phyloP scores from a whole-genome alignment of 2,329 filamentous ascomycete genomes.

The Chaetomiaceae sp. region DNA sequence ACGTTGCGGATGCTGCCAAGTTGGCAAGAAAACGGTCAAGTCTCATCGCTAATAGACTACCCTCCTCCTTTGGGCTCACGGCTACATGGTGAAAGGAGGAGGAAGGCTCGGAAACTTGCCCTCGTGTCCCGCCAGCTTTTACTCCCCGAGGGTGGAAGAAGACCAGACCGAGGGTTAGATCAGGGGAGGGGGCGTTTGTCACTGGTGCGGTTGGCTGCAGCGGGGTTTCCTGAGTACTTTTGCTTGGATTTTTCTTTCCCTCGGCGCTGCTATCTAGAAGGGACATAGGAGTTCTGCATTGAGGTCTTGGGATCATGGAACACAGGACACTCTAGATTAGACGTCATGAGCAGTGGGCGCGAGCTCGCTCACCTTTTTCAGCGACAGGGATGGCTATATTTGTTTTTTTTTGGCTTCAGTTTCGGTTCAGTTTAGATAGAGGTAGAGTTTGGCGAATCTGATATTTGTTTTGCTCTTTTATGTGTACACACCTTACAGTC shows the following conservation, averaged over 20 bases:
- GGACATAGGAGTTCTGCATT: neutral
- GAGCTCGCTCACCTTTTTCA: neutral
- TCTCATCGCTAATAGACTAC: neutral
- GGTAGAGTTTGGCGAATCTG: neutral
- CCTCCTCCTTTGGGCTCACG: neutral
- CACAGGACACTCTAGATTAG: neutral
- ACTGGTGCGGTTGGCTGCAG: too few relatives aligned
- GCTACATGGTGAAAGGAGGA: neutral
- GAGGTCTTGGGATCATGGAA: neutral
- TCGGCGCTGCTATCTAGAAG: neutral
- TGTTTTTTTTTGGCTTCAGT: neutral
- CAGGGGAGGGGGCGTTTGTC: too few relatives aligned
- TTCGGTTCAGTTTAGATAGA: neutral
- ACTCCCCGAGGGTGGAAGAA: too few relatives aligned
- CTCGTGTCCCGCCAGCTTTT: too few relatives aligned
- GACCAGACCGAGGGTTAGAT: too few relatives aligned
- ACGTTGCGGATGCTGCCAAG: slow-evolving; percentile 4
- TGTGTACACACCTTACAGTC: too few relatives aligned
- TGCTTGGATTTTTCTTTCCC: neutral
- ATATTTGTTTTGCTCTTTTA: neutral
- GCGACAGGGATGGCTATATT: neutral
- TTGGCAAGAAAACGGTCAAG: neutral
- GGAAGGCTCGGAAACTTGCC: neutral
- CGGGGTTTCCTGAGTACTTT: too few relatives aligned
- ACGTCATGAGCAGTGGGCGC: neutral